Conservation (phyloP, 768 basidiomycete genomes). For the Russula sp. region DNA sequence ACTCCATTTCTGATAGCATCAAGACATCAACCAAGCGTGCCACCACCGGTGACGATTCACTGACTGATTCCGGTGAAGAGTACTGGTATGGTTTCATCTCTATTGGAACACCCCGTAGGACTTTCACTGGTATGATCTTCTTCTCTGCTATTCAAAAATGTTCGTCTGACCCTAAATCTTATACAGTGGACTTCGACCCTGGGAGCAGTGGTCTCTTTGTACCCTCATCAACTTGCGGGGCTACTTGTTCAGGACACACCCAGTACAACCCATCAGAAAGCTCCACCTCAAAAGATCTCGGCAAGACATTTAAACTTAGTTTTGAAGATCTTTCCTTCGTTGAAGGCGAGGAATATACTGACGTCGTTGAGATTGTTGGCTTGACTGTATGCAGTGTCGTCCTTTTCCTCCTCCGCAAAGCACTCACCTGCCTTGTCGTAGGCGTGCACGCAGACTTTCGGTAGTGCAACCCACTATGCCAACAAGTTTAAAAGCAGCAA, state of each 20-base stretch:
- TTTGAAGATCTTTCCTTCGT: conserved; percentile 37
- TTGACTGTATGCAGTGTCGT: conserved; percentile 1
- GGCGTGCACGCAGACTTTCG: conserved; percentile 37
- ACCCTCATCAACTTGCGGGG: conserved; percentile 27
- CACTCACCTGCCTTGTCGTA: not conserved
- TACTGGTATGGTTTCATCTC: not conserved
- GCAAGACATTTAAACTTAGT: conserved; percentile 27
- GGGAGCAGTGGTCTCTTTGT: conserved; percentile 31
- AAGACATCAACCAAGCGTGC: not conserved
- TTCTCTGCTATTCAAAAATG: conserved; percentile 22
- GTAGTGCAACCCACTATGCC: conserved; percentile 37
- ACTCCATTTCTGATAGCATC: not conserved
- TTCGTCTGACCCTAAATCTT: conserved; percentile 26
- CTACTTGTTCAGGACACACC: conserved; percentile 25
- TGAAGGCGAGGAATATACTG: conserved; percentile 36
- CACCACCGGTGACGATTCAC: not conserved
- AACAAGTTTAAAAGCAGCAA: conserved; percentile 23
- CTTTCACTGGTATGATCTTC: not conserved
- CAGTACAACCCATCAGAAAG: conserved; percentile 1
- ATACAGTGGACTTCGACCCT: conserved; percentile 36
- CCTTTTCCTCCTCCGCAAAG: not conserved
- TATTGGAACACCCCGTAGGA: conserved; percentile 10
- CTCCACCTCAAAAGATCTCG: conserved; percentile 22
- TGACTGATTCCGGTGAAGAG: not conserved
- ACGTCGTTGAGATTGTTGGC: conserved; percentile 37